Evolutionary conservation across 140 eudicot genomes (phyloP), one percentile per base, ranked within the genome.

Genomic region (Erigeron philadelphicus): DNA sequence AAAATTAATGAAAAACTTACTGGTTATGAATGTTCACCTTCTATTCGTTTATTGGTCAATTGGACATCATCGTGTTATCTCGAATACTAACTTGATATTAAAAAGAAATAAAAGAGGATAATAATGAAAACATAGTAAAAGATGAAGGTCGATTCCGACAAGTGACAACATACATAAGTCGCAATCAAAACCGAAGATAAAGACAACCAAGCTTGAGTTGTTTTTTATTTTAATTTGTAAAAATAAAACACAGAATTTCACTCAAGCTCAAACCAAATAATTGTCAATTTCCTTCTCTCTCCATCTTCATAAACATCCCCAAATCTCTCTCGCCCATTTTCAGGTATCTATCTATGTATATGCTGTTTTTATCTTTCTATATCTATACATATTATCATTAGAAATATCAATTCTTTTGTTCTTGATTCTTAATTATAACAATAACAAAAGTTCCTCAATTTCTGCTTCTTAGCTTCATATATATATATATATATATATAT

Each of bases 301-400:
- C 18, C 58, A 31, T 31, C 38, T 31, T 31, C 59, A 21, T 53
- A 53, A 53, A 53, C 25, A 53, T 53, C 61, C 81, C 78, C 79
- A 80, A 80, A 75, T 72, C 75, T 79, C 75, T 66, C 75, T 66
- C 81, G 66, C 81, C 81, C 68, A 75, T 80, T 71, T 57, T 13
- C 81, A 75, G 84, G 84, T 80, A 66, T 54, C 66, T 59, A 48
- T 45, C 25, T 16, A 7, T 31, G 38, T 9, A 9, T 53, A 50
- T 50, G 6, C 15, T 3, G 6, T n/a, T 53, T 1, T 63, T 5
- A n/a, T 50, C 3, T 11, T 21, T 21, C 25, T 21, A 16, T 52
- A 9, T 70, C 56, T 11, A 8, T 63, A 50, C 73, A 16, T 48
- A 64, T 46, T 57, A 43, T 19, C 25, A 21, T 0, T 21, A 0